Evolutionary conservation across 2,329 filamentous ascomycete species (phyloP).

Genomic region (Lasiodiplodia gonubiensis): DNA sequence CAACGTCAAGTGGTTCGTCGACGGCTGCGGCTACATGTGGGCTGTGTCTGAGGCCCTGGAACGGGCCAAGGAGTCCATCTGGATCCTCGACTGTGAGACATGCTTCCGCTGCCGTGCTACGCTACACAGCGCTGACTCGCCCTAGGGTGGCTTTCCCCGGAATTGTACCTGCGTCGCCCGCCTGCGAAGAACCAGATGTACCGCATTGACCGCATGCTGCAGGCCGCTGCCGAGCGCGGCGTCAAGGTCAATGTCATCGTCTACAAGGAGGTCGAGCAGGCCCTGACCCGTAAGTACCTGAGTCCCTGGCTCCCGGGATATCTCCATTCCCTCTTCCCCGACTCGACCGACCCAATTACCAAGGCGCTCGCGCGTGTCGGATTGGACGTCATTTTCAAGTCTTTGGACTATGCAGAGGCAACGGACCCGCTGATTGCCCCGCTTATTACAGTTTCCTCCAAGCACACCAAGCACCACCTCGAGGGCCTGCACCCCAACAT

Average conservation of each 20-base stretch:
- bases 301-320: conserved; percentile 51
- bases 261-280: conserved; percentile 84
- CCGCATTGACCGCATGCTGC: conserved; percentile 80
- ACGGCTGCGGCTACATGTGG: conserved; percentile 84
- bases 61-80: conserved; percentile 76
- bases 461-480: conserved; percentile 80
- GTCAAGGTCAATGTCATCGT: conserved; percentile 86
- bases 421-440: conserved; percentile 53
- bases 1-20: conserved; percentile 84
- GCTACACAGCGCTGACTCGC: conserved; percentile 22
- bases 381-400: conserved; percentile 52
- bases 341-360: conserved; percentile 49
- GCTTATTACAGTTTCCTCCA: conserved; percentile 61
- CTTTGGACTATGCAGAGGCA: conserved; percentile 52
- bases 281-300: conserved; percentile 72
- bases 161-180: conserved; percentile 84
- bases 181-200: conserved; percentile 83
- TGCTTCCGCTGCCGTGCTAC: background rate
- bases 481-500: conserved; percentile 83
- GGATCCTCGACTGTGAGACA: conserved; percentile 74
- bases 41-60: conserved; percentile 82
- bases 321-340: conserved; percentile 51
- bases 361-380: conserved; percentile 49
- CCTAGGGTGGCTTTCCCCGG: conserved; percentile 79
- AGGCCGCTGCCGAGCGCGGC: conserved; percentile 80